Percentiles rank a stretch among this genome's conserved stretches.
Evolutionary conservation across 2,329 filamentous ascomycete species (phyloP).

Genomic region (Lachnellula hyalina): DNA sequence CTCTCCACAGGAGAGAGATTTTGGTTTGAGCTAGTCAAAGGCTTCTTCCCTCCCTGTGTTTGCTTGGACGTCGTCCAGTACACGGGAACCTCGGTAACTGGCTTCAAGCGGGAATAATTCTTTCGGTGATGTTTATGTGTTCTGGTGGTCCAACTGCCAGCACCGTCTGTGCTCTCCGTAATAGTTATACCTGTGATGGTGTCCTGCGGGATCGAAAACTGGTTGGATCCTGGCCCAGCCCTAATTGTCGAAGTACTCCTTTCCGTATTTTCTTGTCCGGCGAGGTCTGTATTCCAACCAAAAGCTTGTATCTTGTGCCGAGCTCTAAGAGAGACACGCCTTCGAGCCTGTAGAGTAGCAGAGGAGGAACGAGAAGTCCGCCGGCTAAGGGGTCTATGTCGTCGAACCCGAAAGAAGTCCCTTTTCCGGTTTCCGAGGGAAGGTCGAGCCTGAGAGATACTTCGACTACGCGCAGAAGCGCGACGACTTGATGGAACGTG

Average conservation of each 20-base stretch:
- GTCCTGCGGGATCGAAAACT: not conserved
- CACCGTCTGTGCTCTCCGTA: constrained; percentile 15
- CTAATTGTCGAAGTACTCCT: not conserved
- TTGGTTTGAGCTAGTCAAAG: not conserved
- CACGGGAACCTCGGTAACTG: constrained; percentile 17
- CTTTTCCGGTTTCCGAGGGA: constrained; percentile 16
- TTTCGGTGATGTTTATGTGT: constrained; percentile 3
- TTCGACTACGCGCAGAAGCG: constrained; percentile 6
- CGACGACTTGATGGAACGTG: constrained; percentile 16
- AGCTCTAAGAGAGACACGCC: constrained; percentile 14
- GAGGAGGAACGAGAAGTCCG: constrained; percentile 13
- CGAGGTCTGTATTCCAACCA: constrained; percentile 15
- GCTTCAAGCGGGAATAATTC: constrained; percentile 18
- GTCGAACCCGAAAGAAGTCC: constrained; percentile 5
- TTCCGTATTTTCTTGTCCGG: not conserved
- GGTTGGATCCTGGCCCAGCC: not conserved
- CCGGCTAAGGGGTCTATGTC: not conserved
- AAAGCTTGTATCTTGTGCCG: constrained; percentile 21
- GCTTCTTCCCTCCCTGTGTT: not conserved
- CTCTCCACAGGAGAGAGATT: not conserved
- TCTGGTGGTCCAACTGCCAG: constrained; percentile 11
- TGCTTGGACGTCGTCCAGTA: constrained; percentile 14
- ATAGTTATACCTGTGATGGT: not conserved
- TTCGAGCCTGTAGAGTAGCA: constrained; percentile 11
- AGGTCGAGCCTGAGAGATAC: constrained; percentile 11